Evolutionary conservation across 2,329 filamentous ascomycete species (phyloP), one percentile per base, ranked within the genome.

Genomic region (Penicillium psychrosexuale): DNA sequence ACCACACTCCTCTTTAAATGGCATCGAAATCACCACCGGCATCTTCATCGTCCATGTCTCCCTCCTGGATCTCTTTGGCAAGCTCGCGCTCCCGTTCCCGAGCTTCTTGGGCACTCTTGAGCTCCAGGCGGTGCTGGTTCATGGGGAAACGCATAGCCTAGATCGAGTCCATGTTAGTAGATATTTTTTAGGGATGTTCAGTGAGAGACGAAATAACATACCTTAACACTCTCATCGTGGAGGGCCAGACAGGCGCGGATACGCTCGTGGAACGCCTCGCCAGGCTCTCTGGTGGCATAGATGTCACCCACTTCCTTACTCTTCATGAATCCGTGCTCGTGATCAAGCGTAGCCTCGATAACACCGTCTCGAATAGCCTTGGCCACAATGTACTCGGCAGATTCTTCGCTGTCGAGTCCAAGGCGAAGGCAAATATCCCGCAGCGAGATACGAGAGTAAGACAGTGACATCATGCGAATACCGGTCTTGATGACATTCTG

Each of bases 401-500:
- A 96, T 80, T 99, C 94, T 73, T 99, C 94, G 65, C 90, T 96
- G 62, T 94, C 91, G 9, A 99, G 81, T 49, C 95, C 91, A 47
- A 99, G 82, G 45, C 94, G 90, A 56, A 97, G 91, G 78, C 94
- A 99, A 65, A 99, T 99, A 71, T 99, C 94, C 55, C 94, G 88
- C 53, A 99, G 83, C 1, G 93, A 97, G 69, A 99, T 99, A 60
- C 93, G 90, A 57, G 93, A 96, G 80, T 99, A 99, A 19, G 92
- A 96, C 61, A 99, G 81, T 38, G 93, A 97, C 85, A 99, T 96
- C 91, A 97, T 97, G 65, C 94, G 91, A 61, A 99, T 96, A 63
- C 94, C 94, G 3, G 94, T 99, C 82, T 96, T 96, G 84, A 99
- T 97, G 70, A 99, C 94, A 71, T 99, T 99, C 77, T 99, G 94